Base-by-base conservation (phyloP, 2,329 filamentous ascomycete species). In the Trichoderma simmonsii region DNA sequence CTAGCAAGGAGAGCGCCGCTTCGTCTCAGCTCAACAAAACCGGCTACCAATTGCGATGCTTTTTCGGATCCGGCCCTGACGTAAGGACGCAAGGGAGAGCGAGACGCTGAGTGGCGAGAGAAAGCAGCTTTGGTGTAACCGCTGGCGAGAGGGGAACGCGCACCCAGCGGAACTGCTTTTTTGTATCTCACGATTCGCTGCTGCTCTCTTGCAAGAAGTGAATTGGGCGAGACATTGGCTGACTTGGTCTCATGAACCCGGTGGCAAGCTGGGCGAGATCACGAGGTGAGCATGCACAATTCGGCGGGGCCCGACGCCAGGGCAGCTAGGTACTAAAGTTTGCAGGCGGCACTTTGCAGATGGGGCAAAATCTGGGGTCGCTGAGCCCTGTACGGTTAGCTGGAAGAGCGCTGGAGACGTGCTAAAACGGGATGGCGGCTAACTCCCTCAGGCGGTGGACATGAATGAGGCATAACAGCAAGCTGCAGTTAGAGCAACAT, bases 221-320 rank as follows among this genome's bases (percentile, higher is more conserved):
- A 48, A 51, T 61, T 57, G 61, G 61, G 70, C 34, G 30, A 68
- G 63, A 28, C 39, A 28, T 62, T 36, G 65, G 18, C 21, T 48
- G 63, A 63, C 30, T 61, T 56, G 43, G 71, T 69, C 71, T 69
- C 71, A 60, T 69, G 65, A 60, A 69, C 18, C 26, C 43, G 32
- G 70, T 57, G 56, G 62, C 48, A 63, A 64, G 60, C 54, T 26
- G 51, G 24, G 43, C 30, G 59, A 70, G 71, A 72, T 72, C 71
- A 72, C 71, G 66, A 72, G 71, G 60, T 68, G 63, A 30, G 15
- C 43, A 68, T 72, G 57, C 59, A 68, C 57, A 57, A 72, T 57
- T 51, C 30, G 70, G 70, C 61, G 70, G 70, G 63, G 63, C 36
- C 54, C 43, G 39, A 8, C 1, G 60, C 48, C 30, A 71, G 70